phyloP scores from a whole-genome alignment of 2,329 filamentous ascomycete genomes.

The Monilinia polystroma region DNA sequence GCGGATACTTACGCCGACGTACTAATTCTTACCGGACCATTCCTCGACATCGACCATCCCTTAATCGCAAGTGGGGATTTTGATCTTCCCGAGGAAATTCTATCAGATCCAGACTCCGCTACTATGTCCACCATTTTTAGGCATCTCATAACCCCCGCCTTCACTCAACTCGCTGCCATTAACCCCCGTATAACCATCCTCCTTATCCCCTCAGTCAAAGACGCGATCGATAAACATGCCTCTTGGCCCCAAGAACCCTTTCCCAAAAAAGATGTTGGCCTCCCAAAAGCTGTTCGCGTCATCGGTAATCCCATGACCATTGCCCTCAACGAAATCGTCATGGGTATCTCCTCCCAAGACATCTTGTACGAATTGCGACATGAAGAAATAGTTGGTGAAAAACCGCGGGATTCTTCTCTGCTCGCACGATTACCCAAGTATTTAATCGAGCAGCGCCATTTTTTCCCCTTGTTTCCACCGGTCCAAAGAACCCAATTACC shows the following conservation, averaged over 20 bases:
- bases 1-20: conserved; percentile 73
- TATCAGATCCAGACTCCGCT: conserved; percentile 71
- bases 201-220: conserved; percentile 78
- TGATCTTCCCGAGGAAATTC: conserved; percentile 66
- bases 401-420: conserved; percentile 46
- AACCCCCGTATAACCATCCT: conserved; percentile 81
- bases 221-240: conserved; percentile 77
- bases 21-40: conserved; percentile 79
- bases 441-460: conserved; percentile 86
- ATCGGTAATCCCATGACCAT: conserved; percentile 90
- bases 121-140: conserved; percentile 83
- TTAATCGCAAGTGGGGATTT: conserved; percentile 79
- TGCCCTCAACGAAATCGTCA: conserved; percentile 79
- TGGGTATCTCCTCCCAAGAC: conserved; percentile 83
- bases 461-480: conserved; percentile 85
- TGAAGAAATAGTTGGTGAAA: conserved; percentile 65
- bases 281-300: conserved; percentile 73
- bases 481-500: conserved; percentile 66
- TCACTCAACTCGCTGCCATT: conserved; percentile 67
- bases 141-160: conserved; percentile 69
- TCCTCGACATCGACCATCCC: conserved; percentile 89
- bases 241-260: conserved; percentile 82
- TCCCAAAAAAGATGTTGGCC: conserved; percentile 66
- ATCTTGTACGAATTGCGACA: conserved; percentile 76
- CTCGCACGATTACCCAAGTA: conserved; percentile 69